phyloP scores from a whole-genome alignment of 257 asterid species.

The Haberlea rhodopensis region DNA sequence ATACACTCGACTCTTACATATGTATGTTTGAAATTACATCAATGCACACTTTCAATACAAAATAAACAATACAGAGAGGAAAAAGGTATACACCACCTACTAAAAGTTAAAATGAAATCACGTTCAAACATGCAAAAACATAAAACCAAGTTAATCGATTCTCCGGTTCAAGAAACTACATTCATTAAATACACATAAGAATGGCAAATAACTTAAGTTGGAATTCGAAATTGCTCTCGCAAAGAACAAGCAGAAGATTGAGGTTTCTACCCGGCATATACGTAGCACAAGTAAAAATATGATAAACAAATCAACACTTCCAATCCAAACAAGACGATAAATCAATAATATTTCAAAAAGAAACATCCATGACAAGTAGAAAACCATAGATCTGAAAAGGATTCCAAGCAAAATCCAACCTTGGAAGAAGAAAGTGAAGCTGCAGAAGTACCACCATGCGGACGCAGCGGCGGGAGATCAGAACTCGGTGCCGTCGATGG shows the following conservation, averaged over 20 bases:
- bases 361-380: neutral
- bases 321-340: constrained; percentile 8
- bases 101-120: too few species aligned
- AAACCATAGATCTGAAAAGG: constrained; percentile 40
- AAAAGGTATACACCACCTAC: neutral
- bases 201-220: neutral
- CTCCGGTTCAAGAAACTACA: neutral
- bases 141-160: neutral
- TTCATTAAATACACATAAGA: neutral
- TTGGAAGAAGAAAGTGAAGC: constrained; percentile 38
- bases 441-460: constrained; percentile 41
- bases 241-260: too few species aligned
- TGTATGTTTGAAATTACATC: neutral
- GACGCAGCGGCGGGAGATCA: constrained; percentile 33
- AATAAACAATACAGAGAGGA: neutral
- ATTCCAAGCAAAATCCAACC: constrained; percentile 37
- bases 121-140: too few species aligned
- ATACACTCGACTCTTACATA: neutral
- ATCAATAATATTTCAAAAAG: neutral
- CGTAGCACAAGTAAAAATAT: neutral
- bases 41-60: neutral
- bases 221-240: neutral
- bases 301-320: neutral
- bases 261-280: too few species aligned
- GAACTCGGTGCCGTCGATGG: constrained; percentile 7